These are phyloP conservation scores for Lentinula sp. DNA, from an alignment of 768 basidiomycete species.

Conservation along the genomic window DNA sequence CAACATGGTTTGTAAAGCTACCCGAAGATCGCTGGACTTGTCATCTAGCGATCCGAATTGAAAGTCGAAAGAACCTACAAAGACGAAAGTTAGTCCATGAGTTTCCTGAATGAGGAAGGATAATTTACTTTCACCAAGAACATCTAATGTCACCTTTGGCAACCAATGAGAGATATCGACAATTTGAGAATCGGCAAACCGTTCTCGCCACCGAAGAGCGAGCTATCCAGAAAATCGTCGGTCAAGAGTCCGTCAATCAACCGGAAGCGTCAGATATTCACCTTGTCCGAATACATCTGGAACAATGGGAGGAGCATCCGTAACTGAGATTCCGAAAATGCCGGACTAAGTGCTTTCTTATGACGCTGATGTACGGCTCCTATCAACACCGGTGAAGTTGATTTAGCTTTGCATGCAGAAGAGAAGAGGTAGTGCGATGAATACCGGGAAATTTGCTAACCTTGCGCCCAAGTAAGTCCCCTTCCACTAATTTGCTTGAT, in stretches of 20 bases:
- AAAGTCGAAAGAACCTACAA: slow-evolving; percentile 22
- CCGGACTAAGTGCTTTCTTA: slow-evolving; percentile 21
- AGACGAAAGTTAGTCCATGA: neutral
- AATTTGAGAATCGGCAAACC: slow-evolving; percentile 10
- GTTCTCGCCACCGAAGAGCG: slow-evolving; percentile 17
- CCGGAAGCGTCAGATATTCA: neutral
- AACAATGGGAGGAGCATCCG: slow-evolving; percentile 21
- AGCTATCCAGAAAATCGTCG: slow-evolving; percentile 15
- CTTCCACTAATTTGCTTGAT: slow-evolving; percentile 15
- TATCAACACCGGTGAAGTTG: neutral
- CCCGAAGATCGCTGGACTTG: neutral
- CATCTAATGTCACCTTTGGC: slow-evolving; percentile 26
- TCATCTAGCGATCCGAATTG: slow-evolving; percentile 14
- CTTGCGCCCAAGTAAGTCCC: slow-evolving; percentile 13
- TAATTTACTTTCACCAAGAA: slow-evolving; percentile 25
- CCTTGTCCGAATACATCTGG: slow-evolving; percentile 18
- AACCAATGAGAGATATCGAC: slow-evolving; percentile 20
- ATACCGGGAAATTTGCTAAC: slow-evolving; percentile 6
- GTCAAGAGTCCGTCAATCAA: slow-evolving; percentile 12
- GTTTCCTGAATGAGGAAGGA: neutral
- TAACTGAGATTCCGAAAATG: slow-evolving; percentile 20
- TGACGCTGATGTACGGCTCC: slow-evolving; percentile 22
- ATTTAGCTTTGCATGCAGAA: neutral
- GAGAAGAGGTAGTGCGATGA: neutral
- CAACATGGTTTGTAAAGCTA: slow-evolving; percentile 2